These are phyloP conservation scores for Sporothrix variecibatus DNA, from an alignment of 2,329 filamentous ascomycete species.

Conservation along the genomic window DNA sequence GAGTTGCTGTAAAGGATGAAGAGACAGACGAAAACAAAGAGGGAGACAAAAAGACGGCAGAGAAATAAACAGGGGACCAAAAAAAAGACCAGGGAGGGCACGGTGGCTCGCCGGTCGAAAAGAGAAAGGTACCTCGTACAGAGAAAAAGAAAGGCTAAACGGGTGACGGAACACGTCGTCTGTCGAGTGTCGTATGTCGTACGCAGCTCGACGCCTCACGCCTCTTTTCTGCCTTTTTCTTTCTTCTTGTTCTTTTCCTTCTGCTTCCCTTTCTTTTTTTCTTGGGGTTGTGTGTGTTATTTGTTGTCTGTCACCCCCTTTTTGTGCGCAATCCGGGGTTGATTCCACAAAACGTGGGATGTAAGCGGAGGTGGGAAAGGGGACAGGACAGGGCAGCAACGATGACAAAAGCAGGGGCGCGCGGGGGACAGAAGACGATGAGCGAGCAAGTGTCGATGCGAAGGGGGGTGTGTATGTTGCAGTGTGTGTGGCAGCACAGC, in stretches of 20 bases:
- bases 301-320: neutral
- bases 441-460: neutral
- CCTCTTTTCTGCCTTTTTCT: neutral
- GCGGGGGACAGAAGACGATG: neutral
- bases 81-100: neutral
- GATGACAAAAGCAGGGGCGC: conserved; percentile 3
- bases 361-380: neutral
- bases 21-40: neutral
- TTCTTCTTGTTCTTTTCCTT: neutral
- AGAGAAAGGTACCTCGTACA: neutral
- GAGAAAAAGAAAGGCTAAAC: neutral
- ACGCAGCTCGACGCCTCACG: neutral
- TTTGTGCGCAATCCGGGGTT: conserved; percentile 18
- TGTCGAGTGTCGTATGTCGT: neutral
- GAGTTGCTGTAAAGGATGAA: neutral
- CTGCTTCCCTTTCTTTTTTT: neutral
- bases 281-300: neutral
- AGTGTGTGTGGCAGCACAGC: neutral
- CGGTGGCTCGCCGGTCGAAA: neutral
- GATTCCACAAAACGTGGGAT: conserved; percentile 17
- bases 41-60: neutral
- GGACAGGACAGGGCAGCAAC: neutral
- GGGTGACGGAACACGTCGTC: neutral
- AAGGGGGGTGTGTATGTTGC: neutral
- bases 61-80: neutral